Evolutionary conservation across 2,329 filamentous ascomycete genomes (phyloP), one percentile per base, ranked within the genome.

Genomic region (Grosmannia serpens): DNA sequence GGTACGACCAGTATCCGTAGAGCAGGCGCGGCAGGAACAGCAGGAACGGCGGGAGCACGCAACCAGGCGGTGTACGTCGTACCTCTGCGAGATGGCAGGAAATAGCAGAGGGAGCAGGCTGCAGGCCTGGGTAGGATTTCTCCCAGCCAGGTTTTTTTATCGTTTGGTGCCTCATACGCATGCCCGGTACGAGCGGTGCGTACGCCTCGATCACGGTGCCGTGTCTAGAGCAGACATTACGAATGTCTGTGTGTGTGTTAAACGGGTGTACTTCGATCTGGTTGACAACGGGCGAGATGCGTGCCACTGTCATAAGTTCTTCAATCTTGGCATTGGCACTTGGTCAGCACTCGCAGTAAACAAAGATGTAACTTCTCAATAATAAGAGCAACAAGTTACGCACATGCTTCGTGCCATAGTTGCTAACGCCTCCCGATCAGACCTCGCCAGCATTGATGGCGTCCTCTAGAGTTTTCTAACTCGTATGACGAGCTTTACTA

Each of bases 201-300:
- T 94, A 95, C 0, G 89, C 89, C 71, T 94, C 84, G 1, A 94
- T 78, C 0, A 85, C 73, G 59, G 94, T 91, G 44, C 75, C 73
- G 62, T 91, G 75, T 61, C 81, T 73, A 59, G 81, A 76, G 66
- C 89, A 89, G 64, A 82, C 84, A 15, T 79, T 76, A 0, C 83
- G 79, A 62, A 94, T 90, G 44, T 78, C 76, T 0, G 75, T 77
- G 56, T 86, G 82, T 1, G 87, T 90, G 69, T 91, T 89, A 79
- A 92, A 94, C 0, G 88, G 88, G 62, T 92, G 88, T 1, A 91
- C 80, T 69, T 92, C 87, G 65, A 91, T 86, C 72, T 94, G 89
- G 66, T 92, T 92, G 55, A 92, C 82, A 1, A 83, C 81, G 0
- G 89, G 88, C 11, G 74, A 69, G 52, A 88, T 78, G 0, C 77